These are phyloP conservation scores for Nannochloropsis salina DNA, from an alignment of 108 stramenopile genomes.

Conservation along the genomic window DNA sequence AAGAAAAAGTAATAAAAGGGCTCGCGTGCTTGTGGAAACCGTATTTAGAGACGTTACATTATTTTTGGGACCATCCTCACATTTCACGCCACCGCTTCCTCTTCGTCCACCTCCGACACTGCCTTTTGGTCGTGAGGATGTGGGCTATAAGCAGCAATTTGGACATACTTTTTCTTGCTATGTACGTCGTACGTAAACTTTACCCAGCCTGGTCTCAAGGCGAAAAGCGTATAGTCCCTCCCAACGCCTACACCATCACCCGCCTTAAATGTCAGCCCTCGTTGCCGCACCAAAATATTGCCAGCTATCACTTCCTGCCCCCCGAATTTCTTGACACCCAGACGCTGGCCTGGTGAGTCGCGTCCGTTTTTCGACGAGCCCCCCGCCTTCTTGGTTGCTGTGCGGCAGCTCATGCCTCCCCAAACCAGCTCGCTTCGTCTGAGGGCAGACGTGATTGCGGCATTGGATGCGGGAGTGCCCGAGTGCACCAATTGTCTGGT, in stretches of 20 bases:
- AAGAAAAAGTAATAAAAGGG: too few relatives aligned
- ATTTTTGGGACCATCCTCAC: neutral
- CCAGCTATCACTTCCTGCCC: slow-evolving; percentile 69
- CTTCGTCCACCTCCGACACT: neutral
- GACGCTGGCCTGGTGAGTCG: slow-evolving; percentile 82
- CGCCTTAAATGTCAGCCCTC: slow-evolving; percentile 75
- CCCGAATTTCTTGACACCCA: slow-evolving; percentile 87
- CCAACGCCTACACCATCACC: slow-evolving; percentile 71
- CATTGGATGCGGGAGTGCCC: too few relatives aligned
- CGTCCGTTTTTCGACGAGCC: slow-evolving; percentile 89
- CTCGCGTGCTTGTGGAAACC: neutral
- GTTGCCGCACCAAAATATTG: slow-evolving; percentile 89
- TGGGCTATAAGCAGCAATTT: neutral
- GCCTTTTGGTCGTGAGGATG: slow-evolving; percentile 9
- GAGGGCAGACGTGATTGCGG: too few relatives aligned
- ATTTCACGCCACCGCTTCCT: neutral
- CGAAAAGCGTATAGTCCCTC: slow-evolving; percentile 79
- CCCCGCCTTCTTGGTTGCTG: slow-evolving; percentile 88
- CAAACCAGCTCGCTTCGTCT: neutral
- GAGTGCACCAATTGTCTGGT: too few relatives aligned
- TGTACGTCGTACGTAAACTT: slow-evolving; percentile 53
- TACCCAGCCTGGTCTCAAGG: slow-evolving; percentile 67
- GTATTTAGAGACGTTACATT: neutral
- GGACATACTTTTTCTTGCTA: slow-evolving; percentile 32
- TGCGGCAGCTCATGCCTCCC: slow-evolving; percentile 8